phyloP scores from a whole-genome alignment of 495 filamentous ascomycete species.

The Podospora tetraspora region DNA sequence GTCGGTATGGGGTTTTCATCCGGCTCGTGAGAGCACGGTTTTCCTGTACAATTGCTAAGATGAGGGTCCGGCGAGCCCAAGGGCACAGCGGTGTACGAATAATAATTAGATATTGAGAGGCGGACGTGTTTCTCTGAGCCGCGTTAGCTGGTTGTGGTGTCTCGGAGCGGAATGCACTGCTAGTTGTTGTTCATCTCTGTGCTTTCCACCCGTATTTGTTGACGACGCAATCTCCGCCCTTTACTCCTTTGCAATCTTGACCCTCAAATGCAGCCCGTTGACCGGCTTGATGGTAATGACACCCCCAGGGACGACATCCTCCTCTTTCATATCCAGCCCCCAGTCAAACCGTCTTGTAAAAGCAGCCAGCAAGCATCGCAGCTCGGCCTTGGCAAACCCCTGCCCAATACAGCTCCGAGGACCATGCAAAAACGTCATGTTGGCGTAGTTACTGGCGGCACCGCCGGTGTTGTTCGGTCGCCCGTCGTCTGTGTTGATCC shows the following conservation, averaged over 20 bases:
- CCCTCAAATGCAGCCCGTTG: conserved; percentile 47
- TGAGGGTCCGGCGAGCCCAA: no score
- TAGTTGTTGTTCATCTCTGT: no score
- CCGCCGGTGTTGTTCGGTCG: conserved; percentile 38
- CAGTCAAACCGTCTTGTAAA: conserved; percentile 67
- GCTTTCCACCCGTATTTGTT: no score
- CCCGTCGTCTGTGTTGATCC: conserved; percentile 21
- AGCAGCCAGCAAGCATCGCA: conserved; percentile 70
- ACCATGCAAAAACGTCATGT: conserved; percentile 56
- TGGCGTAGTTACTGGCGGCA: conserved; percentile 50
- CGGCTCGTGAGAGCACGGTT: no score
- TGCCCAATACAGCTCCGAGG: conserved; percentile 57
- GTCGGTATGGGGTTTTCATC: no score
- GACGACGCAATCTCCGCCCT: no score
- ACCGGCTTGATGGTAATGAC: conserved; percentile 57
- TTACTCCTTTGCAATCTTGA: not conserved
- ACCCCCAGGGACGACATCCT: conserved; percentile 49
- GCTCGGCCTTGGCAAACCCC: conserved; percentile 74
- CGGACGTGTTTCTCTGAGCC: no score
- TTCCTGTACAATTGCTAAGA: no score
- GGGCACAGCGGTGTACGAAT: no score
- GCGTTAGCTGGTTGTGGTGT: no score
- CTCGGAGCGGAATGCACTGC: no score
- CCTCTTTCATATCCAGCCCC: conserved; percentile 47
- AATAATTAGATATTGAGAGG: no score